Evolutionary conservation across 1,284 basidiomycete genomes (phyloP).

Genomic region (Erythrobasidium hasegawianum): DNA sequence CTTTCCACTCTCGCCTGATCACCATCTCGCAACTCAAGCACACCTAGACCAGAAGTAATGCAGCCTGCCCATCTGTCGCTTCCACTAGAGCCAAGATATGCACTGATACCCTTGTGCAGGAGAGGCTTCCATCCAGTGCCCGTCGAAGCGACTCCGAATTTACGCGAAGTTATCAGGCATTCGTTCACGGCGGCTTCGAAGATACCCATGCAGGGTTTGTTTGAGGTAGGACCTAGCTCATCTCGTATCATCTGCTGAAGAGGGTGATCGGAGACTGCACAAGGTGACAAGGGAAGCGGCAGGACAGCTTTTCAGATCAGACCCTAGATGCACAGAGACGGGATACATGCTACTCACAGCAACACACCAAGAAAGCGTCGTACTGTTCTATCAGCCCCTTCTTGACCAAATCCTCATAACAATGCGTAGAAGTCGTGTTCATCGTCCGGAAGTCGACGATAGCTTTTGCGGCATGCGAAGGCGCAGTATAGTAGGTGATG

Average conservation of each 20-base stretch:
- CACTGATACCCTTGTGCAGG: conserved; percentile 50
- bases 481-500: conserved; percentile 52
- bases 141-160: conserved; percentile 57
- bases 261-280: conserved; percentile 53
- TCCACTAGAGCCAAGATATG: conserved; percentile 45
- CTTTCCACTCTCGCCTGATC: conserved; percentile 49
- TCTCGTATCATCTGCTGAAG: conserved; percentile 53
- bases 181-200: conserved; percentile 54
- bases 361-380: conserved; percentile 54
- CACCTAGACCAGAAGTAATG: conserved; percentile 53
- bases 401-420: conserved; percentile 38
- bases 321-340: no score
- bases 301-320: no score
- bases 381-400: conserved; percentile 38
- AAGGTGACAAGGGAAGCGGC: no score
- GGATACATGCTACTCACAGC: no score
- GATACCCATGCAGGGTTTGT: conserved; percentile 52
- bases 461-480: conserved; percentile 50
- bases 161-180: conserved; percentile 47
- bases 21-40: conserved; percentile 52
- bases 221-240: conserved; percentile 44
- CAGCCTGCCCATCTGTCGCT: conserved; percentile 52
- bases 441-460: conserved; percentile 53
- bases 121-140: conserved; percentile 54
- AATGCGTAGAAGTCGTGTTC: conserved; percentile 50